Evolutionary conservation across 2,329 filamentous ascomycete species (phyloP).

Genomic region (Fusarium sambucinum): DNA sequence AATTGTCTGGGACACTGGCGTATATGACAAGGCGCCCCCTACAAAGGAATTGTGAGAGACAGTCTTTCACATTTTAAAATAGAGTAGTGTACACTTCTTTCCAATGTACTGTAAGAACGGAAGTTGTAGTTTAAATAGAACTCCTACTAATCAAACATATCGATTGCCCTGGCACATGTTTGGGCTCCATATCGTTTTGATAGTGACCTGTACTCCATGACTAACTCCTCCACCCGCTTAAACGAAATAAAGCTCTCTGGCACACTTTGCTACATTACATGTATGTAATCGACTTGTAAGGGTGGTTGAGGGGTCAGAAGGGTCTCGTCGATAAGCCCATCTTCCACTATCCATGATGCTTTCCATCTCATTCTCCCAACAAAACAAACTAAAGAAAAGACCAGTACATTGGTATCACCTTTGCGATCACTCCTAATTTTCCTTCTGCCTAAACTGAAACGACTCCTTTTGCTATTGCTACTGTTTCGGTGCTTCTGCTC

Average conservation of each 20-base stretch:
- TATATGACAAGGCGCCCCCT: conserved; percentile 44
- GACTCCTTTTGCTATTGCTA: conserved; percentile 12
- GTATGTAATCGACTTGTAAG: conserved; percentile 44
- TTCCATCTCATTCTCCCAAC: conserved; percentile 25
- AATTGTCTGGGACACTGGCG: conserved; percentile 69
- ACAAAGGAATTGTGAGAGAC: conserved; percentile 1
- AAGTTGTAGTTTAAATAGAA: neutral
- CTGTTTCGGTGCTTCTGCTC: conserved; percentile 23
- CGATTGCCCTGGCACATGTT: conserved; percentile 6
- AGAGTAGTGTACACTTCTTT: conserved; percentile 5
- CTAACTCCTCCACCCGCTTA: conserved; percentile 41
- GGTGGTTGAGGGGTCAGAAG: conserved; percentile 14
- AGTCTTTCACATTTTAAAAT: neutral
- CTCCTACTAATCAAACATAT: neutral
- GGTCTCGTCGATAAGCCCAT: conserved; percentile 26
- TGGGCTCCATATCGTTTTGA: conserved; percentile 30
- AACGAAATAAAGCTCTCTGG: conserved; percentile 34
- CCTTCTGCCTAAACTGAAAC: conserved; percentile 7
- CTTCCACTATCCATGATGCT: conserved; percentile 29
- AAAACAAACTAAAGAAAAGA: conserved; percentile 29
- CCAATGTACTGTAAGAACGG: conserved; percentile 1
- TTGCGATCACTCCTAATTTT: conserved; percentile 5
- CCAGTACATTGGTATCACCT: conserved; percentile 12
- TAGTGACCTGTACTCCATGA: conserved; percentile 42
- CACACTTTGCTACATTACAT: conserved; percentile 44